Base-by-base conservation (phyloP, 148 eudicot genomes). In the Silene conica region DNA sequence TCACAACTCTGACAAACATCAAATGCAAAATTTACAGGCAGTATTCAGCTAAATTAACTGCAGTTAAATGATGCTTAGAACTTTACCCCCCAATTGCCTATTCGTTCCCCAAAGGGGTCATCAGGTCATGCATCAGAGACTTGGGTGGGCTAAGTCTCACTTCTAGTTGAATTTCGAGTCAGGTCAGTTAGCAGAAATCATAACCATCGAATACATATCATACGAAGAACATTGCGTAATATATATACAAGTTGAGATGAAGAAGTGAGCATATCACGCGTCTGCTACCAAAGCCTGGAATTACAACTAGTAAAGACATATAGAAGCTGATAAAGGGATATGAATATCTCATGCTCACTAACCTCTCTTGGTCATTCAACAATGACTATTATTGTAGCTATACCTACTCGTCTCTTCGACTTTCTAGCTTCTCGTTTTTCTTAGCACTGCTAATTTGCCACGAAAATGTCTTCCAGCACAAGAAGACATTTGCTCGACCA, bases 401-500 rank as follows among this genome's bases (percentile, higher is more conserved):
- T 19, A 20, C 62, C 23, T 58, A 58, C 62, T 21, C n/a, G 23
- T 11, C 20, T 19, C 62, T n/a, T 19, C 62, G 22, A 19, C 16
- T 58, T 58, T 25, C 62, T 58, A 19, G 62, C 62, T 58, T 58
- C 62, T 54, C 62, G 62, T 8, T 50, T 50, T 50, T 50, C 55
- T 3, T 50, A 15, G 55, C 55, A 50, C 55, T 13, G 18, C 16
- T 50, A 12, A 50, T 50, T 62, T 23, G 26, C 38, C 26, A 62
- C 38, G 66, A 25, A 11, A 11, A 62, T 62, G 66, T 31, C 65
- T 8, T 58, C 52, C 63, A 19, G 20, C 23, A 64, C 4, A 12
- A 66, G 46, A 41, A 77, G 80, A 57, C 62, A 12, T 16, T 60
- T 73, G 69, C 9, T 66, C 22, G 21, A 43, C 22, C 54, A 38